Evolutionary conservation across 2,329 filamentous ascomycete species (phyloP).

Genomic region (Mycosphaerelloides madeirae): DNA sequence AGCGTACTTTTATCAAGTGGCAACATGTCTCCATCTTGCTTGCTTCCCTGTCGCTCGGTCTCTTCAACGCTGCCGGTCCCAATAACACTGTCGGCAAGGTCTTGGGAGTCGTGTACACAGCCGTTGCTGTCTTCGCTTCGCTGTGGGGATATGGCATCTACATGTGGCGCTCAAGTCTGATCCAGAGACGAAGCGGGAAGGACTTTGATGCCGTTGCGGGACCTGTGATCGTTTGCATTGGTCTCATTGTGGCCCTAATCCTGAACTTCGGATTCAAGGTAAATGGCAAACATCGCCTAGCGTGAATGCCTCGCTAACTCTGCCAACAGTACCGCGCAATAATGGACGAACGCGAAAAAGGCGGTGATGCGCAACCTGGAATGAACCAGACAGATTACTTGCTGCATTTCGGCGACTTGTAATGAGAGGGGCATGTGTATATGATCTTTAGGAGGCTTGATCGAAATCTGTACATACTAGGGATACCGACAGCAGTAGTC

Average conservation of each 20-base stretch:
- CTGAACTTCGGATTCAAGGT: slow-evolving; percentile 83
- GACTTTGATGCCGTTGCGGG: slow-evolving; percentile 90
- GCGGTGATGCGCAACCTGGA: not conserved
- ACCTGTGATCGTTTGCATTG: slow-evolving; percentile 75
- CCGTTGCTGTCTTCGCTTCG: slow-evolving; percentile 76
- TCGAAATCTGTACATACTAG: too few species aligned
- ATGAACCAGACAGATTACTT: slow-evolving; percentile 7
- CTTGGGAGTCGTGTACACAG: slow-evolving; percentile 78
- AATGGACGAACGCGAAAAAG: slow-evolving; percentile 15
- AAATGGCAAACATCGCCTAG: not conserved
- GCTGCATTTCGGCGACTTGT: slow-evolving; percentile 7
- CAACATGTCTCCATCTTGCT: slow-evolving; percentile 90
- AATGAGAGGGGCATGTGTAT: not conserved
- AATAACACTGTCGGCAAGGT: slow-evolving; percentile 67
- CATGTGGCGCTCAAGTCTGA: slow-evolving; percentile 69
- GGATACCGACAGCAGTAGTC: too few species aligned
- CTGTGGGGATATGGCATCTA: slow-evolving; percentile 86
- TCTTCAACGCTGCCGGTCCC: slow-evolving; percentile 82
- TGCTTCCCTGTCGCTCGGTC: slow-evolving; percentile 72
- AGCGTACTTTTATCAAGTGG: slow-evolving; percentile 98
- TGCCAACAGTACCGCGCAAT: slow-evolving; percentile 15
- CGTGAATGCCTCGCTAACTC: not conserved
- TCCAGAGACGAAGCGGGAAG: slow-evolving; percentile 77
- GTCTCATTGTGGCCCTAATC: slow-evolving; percentile 71
- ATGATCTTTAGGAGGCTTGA: not conserved